These are phyloP conservation scores for Penicillium canariense DNA, from an alignment of 495 filamentous ascomycete species.

Conservation along the genomic window DNA sequence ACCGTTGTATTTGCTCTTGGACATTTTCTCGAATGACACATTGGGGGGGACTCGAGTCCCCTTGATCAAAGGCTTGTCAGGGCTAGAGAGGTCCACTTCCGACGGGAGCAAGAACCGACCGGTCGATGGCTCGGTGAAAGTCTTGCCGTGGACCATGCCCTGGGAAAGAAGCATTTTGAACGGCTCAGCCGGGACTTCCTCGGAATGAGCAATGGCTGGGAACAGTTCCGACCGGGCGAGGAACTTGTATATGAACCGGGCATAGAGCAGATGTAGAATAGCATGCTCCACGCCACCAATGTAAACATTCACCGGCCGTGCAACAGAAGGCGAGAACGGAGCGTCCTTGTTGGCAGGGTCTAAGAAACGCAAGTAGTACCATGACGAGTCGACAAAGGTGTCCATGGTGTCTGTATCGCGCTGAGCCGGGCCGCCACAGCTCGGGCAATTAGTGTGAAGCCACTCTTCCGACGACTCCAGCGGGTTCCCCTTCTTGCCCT, in stretches of 20 bases:
- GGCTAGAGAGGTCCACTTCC: conserved; percentile 65
- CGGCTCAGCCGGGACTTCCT: conserved; percentile 54
- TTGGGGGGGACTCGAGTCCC: conserved; percentile 55
- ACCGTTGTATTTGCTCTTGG: conserved; percentile 92
- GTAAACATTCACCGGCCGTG: conserved; percentile 78
- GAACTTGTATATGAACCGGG: conserved; percentile 88
- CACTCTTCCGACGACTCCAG: conserved; percentile 69
- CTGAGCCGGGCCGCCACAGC: conserved; percentile 64
- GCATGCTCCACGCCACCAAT: conserved; percentile 88
- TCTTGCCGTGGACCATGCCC: conserved; percentile 91
- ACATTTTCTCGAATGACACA: conserved; percentile 86
- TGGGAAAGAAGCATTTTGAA: conserved; percentile 81
- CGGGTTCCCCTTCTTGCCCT: conserved; percentile 71
- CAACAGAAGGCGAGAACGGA: conserved; percentile 59
- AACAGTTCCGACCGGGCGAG: conserved; percentile 58
- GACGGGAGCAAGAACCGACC: conserved; percentile 75
- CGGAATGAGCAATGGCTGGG: conserved; percentile 41
- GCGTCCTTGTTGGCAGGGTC: conserved; percentile 61
- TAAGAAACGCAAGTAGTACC: conserved; percentile 83
- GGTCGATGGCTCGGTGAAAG: conserved; percentile 69
- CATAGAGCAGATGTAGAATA: conserved; percentile 87
- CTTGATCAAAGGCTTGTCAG: conserved; percentile 56
- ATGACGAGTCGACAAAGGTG: conserved; percentile 90
- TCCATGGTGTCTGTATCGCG: conserved; percentile 95
- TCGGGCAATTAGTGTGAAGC: conserved; percentile 73